Evolutionary conservation across 192 early-diverging fungal genomes (phyloP), one percentile per base, ranked within the genome.

Genomic region (Umbelopsis vinacea): DNA sequence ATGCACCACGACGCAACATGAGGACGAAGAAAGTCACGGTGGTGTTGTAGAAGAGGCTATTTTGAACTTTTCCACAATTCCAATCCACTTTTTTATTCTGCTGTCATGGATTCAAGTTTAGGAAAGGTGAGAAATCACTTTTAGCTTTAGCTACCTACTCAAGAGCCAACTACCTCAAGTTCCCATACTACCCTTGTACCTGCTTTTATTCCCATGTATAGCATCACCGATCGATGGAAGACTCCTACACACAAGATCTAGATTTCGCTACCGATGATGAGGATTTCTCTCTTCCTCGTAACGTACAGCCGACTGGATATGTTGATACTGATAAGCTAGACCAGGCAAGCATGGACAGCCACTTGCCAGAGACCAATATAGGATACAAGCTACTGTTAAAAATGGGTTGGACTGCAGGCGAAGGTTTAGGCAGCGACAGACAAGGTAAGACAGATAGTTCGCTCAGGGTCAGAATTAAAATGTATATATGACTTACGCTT

Each of bases 321-420:
- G 38, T 71, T 6, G 24, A 68, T 47, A 71, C 43, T n/a, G 71
- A 72, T 9, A 52, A 66, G 6, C 24, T 75, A 11, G 74, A 76
- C 10, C 80, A 78, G 26, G 80, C 84, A 7, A 80, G 79, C 21
- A 90, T 92, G 90, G 83, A 86, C 45, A 77, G 68, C 8, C 91
- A 85, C 40, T 83, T 92, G 7, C 86, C 90, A 37, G 78, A 68
- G 19, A 69, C 71, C 38, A 94, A 94, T 71, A 69, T 85, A 6
- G 92, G 92, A 6, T 94, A 87, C 72, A 57, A 80, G 43, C 75
- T 94, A n/a, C 70, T 92, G 22, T 74, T 85, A 52, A 89, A 90
- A 71, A 89, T 93, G 87, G 92, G 92, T 0, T 93, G 92, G 92
- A 79, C 73, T 66, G 79, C 74, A 21, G 90, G 90, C 8, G 79